These are phyloP conservation scores for Cladophialophora chaetospira DNA, from an alignment of 2,329 filamentous ascomycete genomes.

Conservation along the genomic window DNA sequence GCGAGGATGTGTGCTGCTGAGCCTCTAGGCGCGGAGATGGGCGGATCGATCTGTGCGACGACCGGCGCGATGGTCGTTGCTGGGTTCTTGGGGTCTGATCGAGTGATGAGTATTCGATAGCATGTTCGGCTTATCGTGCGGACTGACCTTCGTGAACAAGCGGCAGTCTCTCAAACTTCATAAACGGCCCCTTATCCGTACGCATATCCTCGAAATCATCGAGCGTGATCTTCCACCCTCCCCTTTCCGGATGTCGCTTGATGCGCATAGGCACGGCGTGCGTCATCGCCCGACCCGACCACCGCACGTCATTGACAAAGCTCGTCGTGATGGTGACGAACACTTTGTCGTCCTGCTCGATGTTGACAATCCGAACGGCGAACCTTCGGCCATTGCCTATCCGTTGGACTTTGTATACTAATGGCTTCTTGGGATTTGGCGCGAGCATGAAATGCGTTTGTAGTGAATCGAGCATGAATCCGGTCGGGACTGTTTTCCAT, in stretches of 20 bases:
- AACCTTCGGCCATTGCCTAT: constrained; percentile 30
- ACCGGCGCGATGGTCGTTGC: constrained; percentile 25
- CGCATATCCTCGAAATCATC: constrained; percentile 28
- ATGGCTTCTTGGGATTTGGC: constrained; percentile 18
- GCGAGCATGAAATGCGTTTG: constrained; percentile 30
- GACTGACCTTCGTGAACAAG: constrained; percentile 22
- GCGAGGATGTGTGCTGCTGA: constrained; percentile 26
- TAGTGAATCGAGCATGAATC: constrained; percentile 29
- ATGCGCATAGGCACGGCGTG: constrained; percentile 22
- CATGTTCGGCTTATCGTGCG: not conserved
- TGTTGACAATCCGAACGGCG: constrained; percentile 24
- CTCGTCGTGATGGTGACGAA: constrained; percentile 24
- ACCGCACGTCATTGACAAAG: constrained; percentile 25
- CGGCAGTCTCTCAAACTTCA: constrained; percentile 32
- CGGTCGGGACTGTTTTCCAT: constrained; percentile 27
- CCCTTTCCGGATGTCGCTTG: constrained; percentile 4
- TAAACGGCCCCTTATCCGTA: constrained; percentile 26
- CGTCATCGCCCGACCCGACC: constrained; percentile 29
- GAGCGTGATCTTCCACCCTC: constrained; percentile 25
- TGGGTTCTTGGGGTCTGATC: constrained; percentile 14
- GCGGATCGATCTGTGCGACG: constrained; percentile 28
- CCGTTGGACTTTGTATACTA: constrained; percentile 27
- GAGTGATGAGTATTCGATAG: not conserved
- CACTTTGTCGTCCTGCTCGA: constrained; percentile 23
- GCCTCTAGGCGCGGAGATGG: constrained; percentile 23